Evolutionary conservation across 805 yeast genomes (phyloP).

Genomic region (Suhomyces sp.): DNA sequence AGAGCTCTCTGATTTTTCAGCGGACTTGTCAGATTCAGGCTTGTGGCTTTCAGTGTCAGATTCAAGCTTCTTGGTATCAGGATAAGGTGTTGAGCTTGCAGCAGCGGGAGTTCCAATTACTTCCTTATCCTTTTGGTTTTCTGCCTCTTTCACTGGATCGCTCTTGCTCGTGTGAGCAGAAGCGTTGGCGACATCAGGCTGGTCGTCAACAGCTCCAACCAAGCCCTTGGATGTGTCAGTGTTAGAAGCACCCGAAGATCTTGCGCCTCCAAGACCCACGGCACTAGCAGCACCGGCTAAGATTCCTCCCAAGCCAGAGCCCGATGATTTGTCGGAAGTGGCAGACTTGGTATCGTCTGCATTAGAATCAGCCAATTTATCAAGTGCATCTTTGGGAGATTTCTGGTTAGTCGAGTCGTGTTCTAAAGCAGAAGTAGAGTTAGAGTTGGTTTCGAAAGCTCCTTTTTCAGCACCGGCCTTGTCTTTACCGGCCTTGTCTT

Average conservation of each 20-base stretch:
- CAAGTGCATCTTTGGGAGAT: neutral
- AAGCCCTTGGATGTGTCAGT: neutral
- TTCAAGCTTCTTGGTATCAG: too few relatives aligned
- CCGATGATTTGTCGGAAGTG: neutral
- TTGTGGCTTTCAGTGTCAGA: neutral
- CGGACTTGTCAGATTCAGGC: neutral
- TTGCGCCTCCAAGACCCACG: constrained; percentile 7
- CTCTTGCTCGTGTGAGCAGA: constrained; percentile 7
- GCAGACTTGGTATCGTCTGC: neutral
- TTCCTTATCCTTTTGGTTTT: neutral
- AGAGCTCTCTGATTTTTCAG: neutral
- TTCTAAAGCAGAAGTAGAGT: neutral
- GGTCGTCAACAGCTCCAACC: constrained; percentile 12
- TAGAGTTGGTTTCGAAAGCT: neutral
- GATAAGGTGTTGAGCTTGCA: neutral
- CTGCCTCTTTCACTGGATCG: neutral
- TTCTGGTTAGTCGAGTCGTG: neutral
- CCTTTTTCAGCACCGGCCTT: neutral
- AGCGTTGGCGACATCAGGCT: constrained; percentile 14
- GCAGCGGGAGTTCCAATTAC: constrained; percentile 1
- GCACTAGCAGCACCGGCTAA: constrained; percentile 18
- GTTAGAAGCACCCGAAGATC: neutral
- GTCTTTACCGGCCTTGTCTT: constrained; percentile 6
- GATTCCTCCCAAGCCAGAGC: constrained; percentile 9
- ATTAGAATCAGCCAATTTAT: neutral